Conservation (phyloP, 192 early-diverging fungal genomes). For the Rhizoclosmatium globosum region DNA sequence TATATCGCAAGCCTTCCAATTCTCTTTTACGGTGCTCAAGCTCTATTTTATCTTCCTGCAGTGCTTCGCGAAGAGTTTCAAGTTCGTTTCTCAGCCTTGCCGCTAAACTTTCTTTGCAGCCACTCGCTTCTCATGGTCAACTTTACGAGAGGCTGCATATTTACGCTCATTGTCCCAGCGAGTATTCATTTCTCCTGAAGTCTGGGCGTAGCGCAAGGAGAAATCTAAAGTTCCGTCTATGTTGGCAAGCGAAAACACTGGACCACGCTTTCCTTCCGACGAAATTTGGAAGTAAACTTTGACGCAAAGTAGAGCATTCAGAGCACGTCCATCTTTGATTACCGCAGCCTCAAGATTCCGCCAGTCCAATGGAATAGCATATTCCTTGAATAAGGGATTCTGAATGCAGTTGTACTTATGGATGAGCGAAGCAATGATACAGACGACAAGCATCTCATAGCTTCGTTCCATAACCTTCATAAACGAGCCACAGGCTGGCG, state of each 20-base stretch:
- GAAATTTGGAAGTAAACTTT: not conserved
- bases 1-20: too few species aligned
- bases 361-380: slow-evolving; percentile 10
- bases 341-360: not conserved
- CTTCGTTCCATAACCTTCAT: not conserved
- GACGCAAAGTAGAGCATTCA: not conserved
- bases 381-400: not conserved
- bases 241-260: not conserved
- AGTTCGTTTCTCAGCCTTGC: not conserved
- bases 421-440: not conserved
- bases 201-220: not conserved
- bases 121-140: not conserved
- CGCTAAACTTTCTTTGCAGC: not conserved
- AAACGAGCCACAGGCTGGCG: not conserved
- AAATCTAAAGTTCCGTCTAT: not conserved
- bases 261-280: not conserved
- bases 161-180: not conserved
- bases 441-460: not conserved
- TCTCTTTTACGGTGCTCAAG: too few species aligned
- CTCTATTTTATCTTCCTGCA: too few species aligned
- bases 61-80: not conserved
- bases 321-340: not conserved
- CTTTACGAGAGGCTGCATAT: not conserved
- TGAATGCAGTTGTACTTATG: not conserved
- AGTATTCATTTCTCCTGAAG: not conserved